Evolutionary conservation across 1,284 basidiomycete genomes (phyloP).

Genomic region (Wallemia ichthyophaga): DNA sequence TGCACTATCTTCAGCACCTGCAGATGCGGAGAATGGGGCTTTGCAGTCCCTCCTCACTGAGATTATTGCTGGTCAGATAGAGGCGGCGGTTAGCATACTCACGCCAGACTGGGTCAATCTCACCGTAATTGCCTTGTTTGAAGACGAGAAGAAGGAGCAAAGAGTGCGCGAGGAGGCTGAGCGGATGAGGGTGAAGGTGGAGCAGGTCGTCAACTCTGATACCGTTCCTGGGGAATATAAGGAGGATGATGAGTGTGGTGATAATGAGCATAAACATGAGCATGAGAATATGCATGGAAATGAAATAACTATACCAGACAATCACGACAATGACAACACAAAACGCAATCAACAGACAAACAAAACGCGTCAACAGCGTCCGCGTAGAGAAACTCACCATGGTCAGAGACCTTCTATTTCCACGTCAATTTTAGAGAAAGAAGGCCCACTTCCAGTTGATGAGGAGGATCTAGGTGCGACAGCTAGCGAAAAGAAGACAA

Average conservation of each 20-base stretch:
- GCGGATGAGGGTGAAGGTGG: background rate
- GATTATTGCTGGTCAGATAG: background rate
- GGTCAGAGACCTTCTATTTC: background rate
- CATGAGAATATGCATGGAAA: no score
- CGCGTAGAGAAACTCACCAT: background rate
- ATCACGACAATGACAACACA: no score
- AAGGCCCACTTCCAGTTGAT: background rate
- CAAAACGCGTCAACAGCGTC: background rate
- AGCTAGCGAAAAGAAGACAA: background rate
- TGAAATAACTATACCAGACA: no score
- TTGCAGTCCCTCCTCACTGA: background rate
- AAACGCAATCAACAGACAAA: no score
- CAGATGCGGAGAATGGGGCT: background rate
- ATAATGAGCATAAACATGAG: no score
- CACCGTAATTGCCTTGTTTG: background rate
- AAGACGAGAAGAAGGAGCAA: slow-evolving; percentile 1
- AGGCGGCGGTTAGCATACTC: background rate
- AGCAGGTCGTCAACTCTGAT: background rate
- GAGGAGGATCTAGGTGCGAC: background rate
- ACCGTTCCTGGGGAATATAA: background rate
- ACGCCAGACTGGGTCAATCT: slow-evolving; percentile 1
- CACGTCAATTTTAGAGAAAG: background rate
- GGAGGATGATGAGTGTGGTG: background rate
- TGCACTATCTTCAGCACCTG: background rate
- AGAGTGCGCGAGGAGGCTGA: background rate